These are phyloP conservation scores for Nepenthes alata DNA, from an alignment of 179 eudicot species.

Conservation along the genomic window DNA sequence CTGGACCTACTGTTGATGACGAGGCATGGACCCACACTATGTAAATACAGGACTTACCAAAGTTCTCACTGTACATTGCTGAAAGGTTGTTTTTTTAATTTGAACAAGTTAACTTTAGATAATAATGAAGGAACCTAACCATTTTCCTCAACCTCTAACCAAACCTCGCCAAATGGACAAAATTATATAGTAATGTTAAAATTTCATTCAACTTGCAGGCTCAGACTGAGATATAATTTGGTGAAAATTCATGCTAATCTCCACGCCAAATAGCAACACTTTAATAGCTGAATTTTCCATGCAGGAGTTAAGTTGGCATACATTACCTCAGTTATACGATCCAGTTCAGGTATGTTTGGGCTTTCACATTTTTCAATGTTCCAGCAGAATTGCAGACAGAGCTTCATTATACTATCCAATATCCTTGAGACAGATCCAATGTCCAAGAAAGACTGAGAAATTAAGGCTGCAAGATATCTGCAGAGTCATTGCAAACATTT, in stretches of 20 bases:
- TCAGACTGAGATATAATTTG: too few species aligned
- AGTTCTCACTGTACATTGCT: too few species aligned
- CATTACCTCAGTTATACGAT: slow-evolving; percentile 83
- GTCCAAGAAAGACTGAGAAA: slow-evolving; percentile 96
- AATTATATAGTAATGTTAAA: neutral
- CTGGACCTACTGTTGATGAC: too few species aligned
- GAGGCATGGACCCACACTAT: too few species aligned
- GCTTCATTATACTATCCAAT: slow-evolving; percentile 90
- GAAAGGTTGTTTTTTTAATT: too few species aligned
- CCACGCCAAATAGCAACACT: neutral
- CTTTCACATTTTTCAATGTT: slow-evolving; percentile 78
- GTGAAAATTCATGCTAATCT: neutral
- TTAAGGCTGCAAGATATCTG: slow-evolving; percentile 95
- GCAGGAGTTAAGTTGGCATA: neutral
- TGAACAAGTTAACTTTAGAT: too few species aligned
- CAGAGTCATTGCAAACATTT: slow-evolving; percentile 9
- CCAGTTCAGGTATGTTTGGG: slow-evolving; percentile 60
- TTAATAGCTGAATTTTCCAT: neutral
- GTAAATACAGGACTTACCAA: too few species aligned
- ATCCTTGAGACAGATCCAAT: slow-evolving; percentile 97
- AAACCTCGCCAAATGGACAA: neutral
- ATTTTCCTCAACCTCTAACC: too few species aligned
- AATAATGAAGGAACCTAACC: too few species aligned
- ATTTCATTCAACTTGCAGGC: too few species aligned
- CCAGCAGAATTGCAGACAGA: slow-evolving; percentile 93